Evolutionary conservation across 2,329 filamentous ascomycete genomes (phyloP), one percentile per base, ranked within the genome.

Genomic region (Dactylella cylindrospora): DNA sequence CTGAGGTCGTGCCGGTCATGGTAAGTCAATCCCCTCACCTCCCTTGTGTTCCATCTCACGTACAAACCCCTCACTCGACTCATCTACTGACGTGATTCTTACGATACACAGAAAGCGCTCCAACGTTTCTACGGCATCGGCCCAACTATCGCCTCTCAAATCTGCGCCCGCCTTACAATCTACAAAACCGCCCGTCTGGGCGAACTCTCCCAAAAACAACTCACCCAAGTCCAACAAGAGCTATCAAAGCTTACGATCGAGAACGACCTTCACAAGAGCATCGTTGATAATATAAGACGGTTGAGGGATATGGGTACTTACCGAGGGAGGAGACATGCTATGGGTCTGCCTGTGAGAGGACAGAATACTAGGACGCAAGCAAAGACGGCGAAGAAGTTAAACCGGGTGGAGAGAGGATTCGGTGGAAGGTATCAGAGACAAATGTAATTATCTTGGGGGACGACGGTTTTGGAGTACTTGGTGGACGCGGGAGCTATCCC

Each of bases 201-300:
- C 72, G 79, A 82, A 5, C 76, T 98, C 15, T 79, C 82, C 36
- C 82, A 84, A 60, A 84, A 86, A 72, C 90, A 89, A 62, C 77
- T 95, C 67, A 84, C 88, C 46, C 85, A 86, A 47, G 78, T 98
- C 62, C 93, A 86, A 17, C 86, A 86, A 44, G 88, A 95, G 70
- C 78, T 98, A 32, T 88, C 89, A 12, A 84, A 84, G 50, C 90
- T 98, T 88, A 95, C 86, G 61, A 88, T 97, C 69, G 93, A 96
- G 74, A 95, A 86, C 73, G 90, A 97, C 70, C 79, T 94, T 66
- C 79, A 83, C 70, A 81, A 86, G 71, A 76, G 88, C 59, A 75
- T 96, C 29, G 80, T 85, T 69, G 88, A 95, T 43, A 93, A 97
- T 70, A 95, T 98, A 68, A 79, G 79, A 71, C 79, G 91, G 60